Evolutionary conservation across 2,329 filamentous ascomycete species (phyloP).

Genomic region (Fusarium nurragi): DNA sequence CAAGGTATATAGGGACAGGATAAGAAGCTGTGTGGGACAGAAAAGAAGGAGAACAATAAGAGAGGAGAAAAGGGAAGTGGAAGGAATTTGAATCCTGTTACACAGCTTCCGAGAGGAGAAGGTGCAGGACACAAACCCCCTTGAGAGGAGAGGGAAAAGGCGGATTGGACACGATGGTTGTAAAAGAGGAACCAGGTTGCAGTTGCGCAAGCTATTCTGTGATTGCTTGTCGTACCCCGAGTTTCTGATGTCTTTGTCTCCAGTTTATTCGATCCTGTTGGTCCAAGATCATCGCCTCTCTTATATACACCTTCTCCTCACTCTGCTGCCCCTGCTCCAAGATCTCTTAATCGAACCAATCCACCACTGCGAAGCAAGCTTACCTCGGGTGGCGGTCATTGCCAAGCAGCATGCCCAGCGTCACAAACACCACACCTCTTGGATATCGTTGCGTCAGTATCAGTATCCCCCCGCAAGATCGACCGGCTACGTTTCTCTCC

Average conservation of each 20-base stretch:
- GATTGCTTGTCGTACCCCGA: constrained; percentile 19
- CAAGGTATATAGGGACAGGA: neutral
- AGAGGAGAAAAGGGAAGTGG: neutral
- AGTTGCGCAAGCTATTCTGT: constrained; percentile 21
- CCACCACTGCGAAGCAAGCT: constrained; percentile 9
- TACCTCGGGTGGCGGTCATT: constrained; percentile 43
- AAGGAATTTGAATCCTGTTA: constrained; percentile 20
- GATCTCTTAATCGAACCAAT: constrained; percentile 34
- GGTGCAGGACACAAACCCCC: constrained; percentile 14
- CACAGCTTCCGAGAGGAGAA: constrained; percentile 22
- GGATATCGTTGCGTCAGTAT: constrained; percentile 2
- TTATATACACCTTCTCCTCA: constrained; percentile 3
- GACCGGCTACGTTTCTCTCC: constrained; percentile 23
- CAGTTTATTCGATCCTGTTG: constrained; percentile 10
- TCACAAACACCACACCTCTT: constrained; percentile 8
- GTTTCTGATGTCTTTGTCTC: constrained; percentile 15
- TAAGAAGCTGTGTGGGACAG: neutral
- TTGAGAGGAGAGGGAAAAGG: constrained; percentile 5
- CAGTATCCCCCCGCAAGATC: constrained; percentile 40
- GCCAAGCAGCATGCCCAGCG: constrained; percentile 11
- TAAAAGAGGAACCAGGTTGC: constrained; percentile 8
- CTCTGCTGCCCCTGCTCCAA: neutral
- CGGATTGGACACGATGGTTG: neutral
- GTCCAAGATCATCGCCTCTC: constrained; percentile 20
- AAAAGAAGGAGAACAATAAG: constrained; percentile 3